Conservation (phyloP, 805 yeast species). For the Wickerhamiella bombiphila region DNA sequence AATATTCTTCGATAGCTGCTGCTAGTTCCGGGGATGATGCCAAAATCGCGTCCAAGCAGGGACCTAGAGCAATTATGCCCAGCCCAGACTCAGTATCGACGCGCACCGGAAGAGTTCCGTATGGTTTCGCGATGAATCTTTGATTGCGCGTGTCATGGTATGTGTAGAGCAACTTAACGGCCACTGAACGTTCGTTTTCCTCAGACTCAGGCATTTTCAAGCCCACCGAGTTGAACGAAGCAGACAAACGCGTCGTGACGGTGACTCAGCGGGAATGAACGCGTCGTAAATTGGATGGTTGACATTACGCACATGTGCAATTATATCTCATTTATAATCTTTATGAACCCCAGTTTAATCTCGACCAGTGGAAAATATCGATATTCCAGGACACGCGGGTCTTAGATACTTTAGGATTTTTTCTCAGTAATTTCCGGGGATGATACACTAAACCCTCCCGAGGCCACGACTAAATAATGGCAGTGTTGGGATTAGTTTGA, state of each 20-base stretch:
- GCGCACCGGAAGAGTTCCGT: conserved; percentile 13
- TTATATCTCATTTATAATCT: no score
- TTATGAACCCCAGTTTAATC: no score
- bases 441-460: no score
- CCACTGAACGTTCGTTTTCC: conserved; percentile 4
- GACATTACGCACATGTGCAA: no score
- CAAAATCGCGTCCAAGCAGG: conserved; percentile 24
- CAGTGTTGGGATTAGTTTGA: no score
- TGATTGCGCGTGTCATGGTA: conserved; percentile 22
- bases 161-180: conserved; percentile 27
- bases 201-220: not conserved
- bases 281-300: conserved; percentile 1
- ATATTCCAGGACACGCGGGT: no score
- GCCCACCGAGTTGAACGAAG: not conserved
- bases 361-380: no score
- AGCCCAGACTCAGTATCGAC: conserved; percentile 16
- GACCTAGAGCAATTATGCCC: conserved; percentile 22
- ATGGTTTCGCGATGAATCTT: conserved; percentile 24
- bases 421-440: no score
- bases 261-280: no score
- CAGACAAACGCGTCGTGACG: not conserved
- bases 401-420: no score
- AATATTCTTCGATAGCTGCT: conserved; percentile 24
- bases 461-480: no score
- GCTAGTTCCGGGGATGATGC: conserved; percentile 26